A percentile compares a stretch with the other conserved stretches of the same genome.
Conservation (phyloP, 2,329 filamentous ascomycete species). For the Neonectria neomacrospora region DNA sequence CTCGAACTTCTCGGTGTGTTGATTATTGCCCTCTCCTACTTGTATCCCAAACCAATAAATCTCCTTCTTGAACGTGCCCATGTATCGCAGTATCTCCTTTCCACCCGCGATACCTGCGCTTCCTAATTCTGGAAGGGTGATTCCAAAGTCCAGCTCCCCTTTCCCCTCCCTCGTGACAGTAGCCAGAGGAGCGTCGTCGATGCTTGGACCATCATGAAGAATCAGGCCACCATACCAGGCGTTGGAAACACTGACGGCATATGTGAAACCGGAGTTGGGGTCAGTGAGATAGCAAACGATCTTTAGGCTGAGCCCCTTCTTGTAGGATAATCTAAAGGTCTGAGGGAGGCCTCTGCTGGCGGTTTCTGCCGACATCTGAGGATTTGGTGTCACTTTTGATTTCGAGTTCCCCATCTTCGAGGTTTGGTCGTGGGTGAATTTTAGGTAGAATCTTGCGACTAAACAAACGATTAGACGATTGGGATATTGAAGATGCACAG, state of each 20-base stretch:
- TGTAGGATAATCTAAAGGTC: slow-evolving; percentile 23
- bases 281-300: slow-evolving; percentile 20
- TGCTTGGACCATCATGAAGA: slow-evolving; percentile 14
- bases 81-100: slow-evolving; percentile 15
- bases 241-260: slow-evolving; percentile 1
- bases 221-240: slow-evolving; percentile 24
- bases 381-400: slow-evolving; percentile 1
- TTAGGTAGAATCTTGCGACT: not conserved
- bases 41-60: slow-evolving; percentile 26
- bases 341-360: slow-evolving; percentile 9
- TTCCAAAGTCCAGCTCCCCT: slow-evolving; percentile 10
- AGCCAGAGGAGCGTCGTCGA: slow-evolving; percentile 9
- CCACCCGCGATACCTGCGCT: not conserved
- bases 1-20: slow-evolving; percentile 30
- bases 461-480: not conserved
- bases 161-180: not conserved
- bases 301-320: slow-evolving; percentile 22
- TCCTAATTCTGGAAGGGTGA: slow-evolving; percentile 19
- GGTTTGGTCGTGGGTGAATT: not conserved
- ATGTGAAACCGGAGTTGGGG: slow-evolving; percentile 15
- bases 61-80: not conserved
- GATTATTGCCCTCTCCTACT: not conserved
- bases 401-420: slow-evolving; percentile 18
- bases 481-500: not conserved
- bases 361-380: slow-evolving; percentile 16